Evolutionary conservation across 2,329 filamentous ascomycete species (phyloP).

Genomic region (Colletotrichum tropicicola): DNA sequence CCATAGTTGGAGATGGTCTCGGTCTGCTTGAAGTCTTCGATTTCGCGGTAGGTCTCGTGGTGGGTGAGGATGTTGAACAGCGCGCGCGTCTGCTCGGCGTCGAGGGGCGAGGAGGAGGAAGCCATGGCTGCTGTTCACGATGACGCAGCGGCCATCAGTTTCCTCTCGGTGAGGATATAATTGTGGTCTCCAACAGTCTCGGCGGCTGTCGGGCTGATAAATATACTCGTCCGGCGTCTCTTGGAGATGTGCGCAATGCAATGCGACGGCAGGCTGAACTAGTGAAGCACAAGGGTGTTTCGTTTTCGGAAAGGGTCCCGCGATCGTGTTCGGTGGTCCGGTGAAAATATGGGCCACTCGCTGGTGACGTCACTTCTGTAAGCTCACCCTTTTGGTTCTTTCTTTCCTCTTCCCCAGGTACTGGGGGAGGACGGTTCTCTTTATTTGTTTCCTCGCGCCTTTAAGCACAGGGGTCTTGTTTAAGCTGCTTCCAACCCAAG

Average conservation of each 20-base stretch:
- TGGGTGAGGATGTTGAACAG: constrained; percentile 70
- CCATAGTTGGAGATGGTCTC: constrained; percentile 74
- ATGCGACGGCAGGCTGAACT: neutral
- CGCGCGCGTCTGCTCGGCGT: constrained; percentile 55
- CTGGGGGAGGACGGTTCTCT: neutral
- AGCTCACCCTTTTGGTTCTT: neutral
- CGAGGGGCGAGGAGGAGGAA: constrained; percentile 33
- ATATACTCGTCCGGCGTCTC: neutral
- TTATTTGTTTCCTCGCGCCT: neutral
- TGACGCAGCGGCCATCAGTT: neutral
- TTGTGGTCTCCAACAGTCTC: too few relatives aligned
- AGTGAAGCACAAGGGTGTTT: neutral
- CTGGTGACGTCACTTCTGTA: neutral
- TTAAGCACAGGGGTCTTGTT: neutral
- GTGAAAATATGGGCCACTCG: neutral
- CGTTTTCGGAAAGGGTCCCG: constrained; percentile 11
- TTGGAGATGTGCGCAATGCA: neutral
- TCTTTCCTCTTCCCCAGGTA: neutral
- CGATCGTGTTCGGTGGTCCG: constrained; percentile 12
- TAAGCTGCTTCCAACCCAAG: neutral
- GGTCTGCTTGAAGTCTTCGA: constrained; percentile 75
- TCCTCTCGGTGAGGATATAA: too few relatives aligned
- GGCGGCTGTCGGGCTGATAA: neutral
- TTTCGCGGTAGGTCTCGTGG: constrained; percentile 71
- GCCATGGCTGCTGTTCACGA: constrained; percentile 6